Evolutionary conservation across 805 yeast genomes (phyloP), one percentile per base, ranked within the genome.

Genomic region (Lipomyces yamadae): DNA sequence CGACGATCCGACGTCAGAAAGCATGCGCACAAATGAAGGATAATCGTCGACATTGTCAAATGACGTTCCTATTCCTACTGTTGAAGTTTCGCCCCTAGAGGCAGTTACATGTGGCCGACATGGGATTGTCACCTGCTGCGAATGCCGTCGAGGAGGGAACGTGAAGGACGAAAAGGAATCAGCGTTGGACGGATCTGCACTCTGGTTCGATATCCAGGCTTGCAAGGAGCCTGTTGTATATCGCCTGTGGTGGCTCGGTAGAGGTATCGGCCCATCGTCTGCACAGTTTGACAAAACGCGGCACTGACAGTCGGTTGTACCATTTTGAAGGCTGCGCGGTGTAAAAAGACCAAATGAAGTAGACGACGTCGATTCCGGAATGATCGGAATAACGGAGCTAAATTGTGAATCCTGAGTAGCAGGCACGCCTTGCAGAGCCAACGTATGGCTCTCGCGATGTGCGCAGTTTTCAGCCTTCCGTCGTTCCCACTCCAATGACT

Each of bases 151-250:
- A 42, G 29, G 48, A n/a, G 48, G 48, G 18, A 42, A 42, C 7
- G 48, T 24, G 48, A 15, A 42, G 18, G n/a, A n/a, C 15, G 48
- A 6, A 42, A 15, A 24, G 18, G 24, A n/a, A 42, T 15, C 48
- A 18, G 24, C 15, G 48, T 8, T 42, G n/a, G 48, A 42, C n/a
- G 48, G 48, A 42, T 42, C 48, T 42, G 24, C 48, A 42, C 24
- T 15, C 3, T 18, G 7, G 24, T 42, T 24, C 18, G 48, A 42
- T 13, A 61, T 15, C 60, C 30, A 11, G 15, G 56, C 64, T 6
- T 56, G 45, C 13, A 61, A 42, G 15, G 61, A 56, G 32, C 64
- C 64, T 2, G 64, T 61, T 4, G 64, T 61, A n/a, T 61, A 56
- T 42, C 64, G 37, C 10, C 64, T 13, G 3, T 56, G 30, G 3